phyloP scores from a whole-genome alignment of 129 eudicot species.

The Saposhnikovia divaricata region DNA sequence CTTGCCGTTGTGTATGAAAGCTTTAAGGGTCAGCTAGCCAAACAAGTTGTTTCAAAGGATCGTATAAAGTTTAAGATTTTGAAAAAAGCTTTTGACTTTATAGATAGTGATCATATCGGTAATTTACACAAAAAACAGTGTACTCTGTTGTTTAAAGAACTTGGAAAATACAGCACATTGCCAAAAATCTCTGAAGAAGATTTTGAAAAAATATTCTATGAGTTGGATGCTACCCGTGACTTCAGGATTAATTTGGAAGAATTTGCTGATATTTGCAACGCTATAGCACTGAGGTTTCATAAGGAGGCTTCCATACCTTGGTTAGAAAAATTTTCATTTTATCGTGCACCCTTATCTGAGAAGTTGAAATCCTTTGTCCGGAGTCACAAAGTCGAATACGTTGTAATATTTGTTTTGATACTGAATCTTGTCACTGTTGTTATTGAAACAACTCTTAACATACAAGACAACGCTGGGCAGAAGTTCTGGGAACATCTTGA shows the following conservation, averaged over 20 bases:
- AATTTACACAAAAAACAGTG: constrained; percentile 65
- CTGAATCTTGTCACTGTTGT: constrained; percentile 75
- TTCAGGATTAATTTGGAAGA: constrained; percentile 74
- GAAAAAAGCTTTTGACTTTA: constrained; percentile 65
- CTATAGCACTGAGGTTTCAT: constrained; percentile 71
- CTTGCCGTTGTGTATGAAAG: constrained; percentile 95
- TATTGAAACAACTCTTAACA: constrained; percentile 85
- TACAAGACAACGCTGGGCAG: constrained; percentile 70
- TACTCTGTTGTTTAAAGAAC: constrained; percentile 64
- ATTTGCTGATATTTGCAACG: constrained; percentile 84
- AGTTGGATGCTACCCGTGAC: constrained; percentile 61
- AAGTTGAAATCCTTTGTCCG: constrained; percentile 51
- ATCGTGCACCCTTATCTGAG: constrained; percentile 48
- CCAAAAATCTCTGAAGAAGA: constrained; percentile 87
- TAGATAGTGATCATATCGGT: constrained; percentile 32
- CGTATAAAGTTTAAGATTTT: constrained; percentile 55
- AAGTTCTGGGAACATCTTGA: constrained; percentile 77
- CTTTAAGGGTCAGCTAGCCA: constrained; percentile 79
- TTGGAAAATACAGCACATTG: constrained; percentile 81
- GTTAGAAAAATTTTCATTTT: constrained; percentile 48
- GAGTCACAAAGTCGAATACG: constrained; percentile 45
- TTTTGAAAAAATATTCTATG: constrained; percentile 60
- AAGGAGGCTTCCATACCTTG: constrained; percentile 61
- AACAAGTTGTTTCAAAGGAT: constrained; percentile 65
- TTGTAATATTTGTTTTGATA: constrained; percentile 52